A percentile compares a stretch with the other conserved stretches of the same genome.
These are phyloP conservation scores for Zoysia matrella DNA, from an alignment of 202 grass and related monocot species.

Conservation along the genomic window DNA sequence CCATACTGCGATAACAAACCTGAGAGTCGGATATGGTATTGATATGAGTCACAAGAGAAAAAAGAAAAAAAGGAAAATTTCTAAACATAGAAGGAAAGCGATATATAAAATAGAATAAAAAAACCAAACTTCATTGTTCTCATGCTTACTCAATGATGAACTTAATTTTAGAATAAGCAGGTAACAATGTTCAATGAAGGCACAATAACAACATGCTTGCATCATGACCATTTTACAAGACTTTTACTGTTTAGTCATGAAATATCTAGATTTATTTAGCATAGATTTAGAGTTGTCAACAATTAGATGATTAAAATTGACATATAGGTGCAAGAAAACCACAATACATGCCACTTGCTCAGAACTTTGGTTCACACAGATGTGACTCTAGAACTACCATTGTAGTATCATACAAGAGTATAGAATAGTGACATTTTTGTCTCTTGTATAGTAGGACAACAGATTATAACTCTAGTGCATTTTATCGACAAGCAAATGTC, in stretches of 20 bases:
- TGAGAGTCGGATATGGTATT: neutral
- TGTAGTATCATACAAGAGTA: too few species aligned
- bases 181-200: neutral
- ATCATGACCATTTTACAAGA: neutral
- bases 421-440: conserved; percentile 14
- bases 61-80: neutral
- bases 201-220: neutral
- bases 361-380: conserved; percentile 30
- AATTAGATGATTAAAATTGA: conserved; percentile 3
- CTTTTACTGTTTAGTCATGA: conserved; percentile 3
- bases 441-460: neutral
- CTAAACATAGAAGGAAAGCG: neutral
- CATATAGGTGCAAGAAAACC: conserved; percentile 39
- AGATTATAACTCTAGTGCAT: neutral
- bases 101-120: neutral
- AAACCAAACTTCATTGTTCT: conserved; percentile 21
- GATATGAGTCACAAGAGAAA: conserved; percentile 2
- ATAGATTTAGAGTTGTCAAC: conserved; percentile 22
- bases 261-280: conserved; percentile 5
- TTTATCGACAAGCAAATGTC: neutral
- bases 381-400: conserved; percentile 36
- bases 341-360: conserved; percentile 38
- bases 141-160: neutral
- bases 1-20: neutral
- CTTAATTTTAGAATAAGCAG: too few species aligned